A percentile compares a stretch with the other conserved stretches of the same genome.
Evolutionary conservation across 2,329 filamentous ascomycete genomes (phyloP).

Genomic region (Periconia sp.): DNA sequence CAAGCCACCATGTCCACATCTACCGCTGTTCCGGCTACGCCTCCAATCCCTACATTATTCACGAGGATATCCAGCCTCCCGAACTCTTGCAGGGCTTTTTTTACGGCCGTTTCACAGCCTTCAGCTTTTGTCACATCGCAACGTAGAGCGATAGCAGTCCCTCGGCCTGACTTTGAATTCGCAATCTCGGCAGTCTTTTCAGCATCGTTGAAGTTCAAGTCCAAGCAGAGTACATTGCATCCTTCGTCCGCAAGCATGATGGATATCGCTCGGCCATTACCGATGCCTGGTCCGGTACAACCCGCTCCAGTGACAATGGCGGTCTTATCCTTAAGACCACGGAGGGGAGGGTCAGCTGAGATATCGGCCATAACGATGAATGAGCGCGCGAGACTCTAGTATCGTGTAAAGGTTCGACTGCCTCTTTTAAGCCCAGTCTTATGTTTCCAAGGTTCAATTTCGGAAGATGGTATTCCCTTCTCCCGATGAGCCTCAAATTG

Average conservation of each 20-base stretch:
- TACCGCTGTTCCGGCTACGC: constrained; percentile 64
- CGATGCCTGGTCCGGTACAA: constrained; percentile 62
- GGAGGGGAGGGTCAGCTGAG: constrained; percentile 36
- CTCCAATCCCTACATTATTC: constrained; percentile 69
- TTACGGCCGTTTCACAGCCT: constrained; percentile 57
- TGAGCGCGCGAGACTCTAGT: too few relatives aligned
- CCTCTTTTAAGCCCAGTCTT: too few relatives aligned
- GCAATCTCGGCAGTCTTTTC: constrained; percentile 62
- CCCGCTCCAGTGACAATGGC: constrained; percentile 68
- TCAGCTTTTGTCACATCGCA: constrained; percentile 62
- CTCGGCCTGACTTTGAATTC: constrained; percentile 39
- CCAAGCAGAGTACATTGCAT: constrained; percentile 64
- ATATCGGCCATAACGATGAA: constrained; percentile 30
- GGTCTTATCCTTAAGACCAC: constrained; percentile 51
- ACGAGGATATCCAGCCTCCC: constrained; percentile 67
- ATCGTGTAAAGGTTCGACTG: too few relatives aligned
- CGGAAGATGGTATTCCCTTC: too few relatives aligned
- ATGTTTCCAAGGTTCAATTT: too few relatives aligned
- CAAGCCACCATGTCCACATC: constrained; percentile 66
- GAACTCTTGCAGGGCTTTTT: constrained; percentile 54
- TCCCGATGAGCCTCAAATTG: too few relatives aligned
- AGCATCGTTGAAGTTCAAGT: constrained; percentile 58
- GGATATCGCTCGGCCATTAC: constrained; percentile 65
- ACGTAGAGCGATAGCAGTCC: constrained; percentile 50
- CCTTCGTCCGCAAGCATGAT: constrained; percentile 67